Percentiles rank a stretch among this genome's conserved stretches.
These are phyloP conservation scores for Trichosporon inkin DNA, from an alignment of 1,284 basidiomycete species.

Conservation along the genomic window DNA sequence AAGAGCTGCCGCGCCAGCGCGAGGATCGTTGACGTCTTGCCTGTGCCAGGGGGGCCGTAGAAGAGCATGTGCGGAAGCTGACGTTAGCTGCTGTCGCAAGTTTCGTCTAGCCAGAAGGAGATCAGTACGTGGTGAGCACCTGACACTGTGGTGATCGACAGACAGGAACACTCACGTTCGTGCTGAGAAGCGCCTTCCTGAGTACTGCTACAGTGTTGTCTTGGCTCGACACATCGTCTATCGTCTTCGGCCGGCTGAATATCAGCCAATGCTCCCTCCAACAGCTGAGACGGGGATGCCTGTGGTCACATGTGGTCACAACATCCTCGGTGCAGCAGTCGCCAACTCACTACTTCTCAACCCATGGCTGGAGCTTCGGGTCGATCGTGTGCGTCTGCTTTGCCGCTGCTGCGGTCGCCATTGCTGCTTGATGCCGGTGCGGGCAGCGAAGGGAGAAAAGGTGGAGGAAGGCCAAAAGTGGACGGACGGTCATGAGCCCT, in stretches of 20 bases:
- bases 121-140: background rate
- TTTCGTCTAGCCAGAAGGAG: background rate
- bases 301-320: too few relatives aligned
- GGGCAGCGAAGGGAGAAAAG: background rate
- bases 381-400: slow-evolving; percentile 43
- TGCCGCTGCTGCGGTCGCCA: slow-evolving; percentile 11
- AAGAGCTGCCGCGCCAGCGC: slow-evolving; percentile 91
- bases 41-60: slow-evolving; percentile 97
- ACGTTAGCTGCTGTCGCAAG: background rate
- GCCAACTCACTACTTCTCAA: slow-evolving; percentile 83
- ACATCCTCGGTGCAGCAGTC: background rate
- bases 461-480: slow-evolving; percentile 3
- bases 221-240: slow-evolving; percentile 94
- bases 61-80: slow-evolving; percentile 99
- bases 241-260: slow-evolving; percentile 86
- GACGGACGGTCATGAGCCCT: slow-evolving; percentile 13
- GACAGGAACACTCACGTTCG: slow-evolving; percentile 84
- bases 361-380: slow-evolving; percentile 82
- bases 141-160: too few relatives aligned
- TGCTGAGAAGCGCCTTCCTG: slow-evolving; percentile 81
- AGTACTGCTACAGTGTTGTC: slow-evolving; percentile 93
- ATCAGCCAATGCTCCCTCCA: background rate
- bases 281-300: too few relatives aligned
- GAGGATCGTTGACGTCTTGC: slow-evolving; percentile 95
- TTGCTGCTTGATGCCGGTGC: background rate